Evolutionary conservation across 1,284 basidiomycete genomes (phyloP).

Genomic region (Marasmius sp.): DNA sequence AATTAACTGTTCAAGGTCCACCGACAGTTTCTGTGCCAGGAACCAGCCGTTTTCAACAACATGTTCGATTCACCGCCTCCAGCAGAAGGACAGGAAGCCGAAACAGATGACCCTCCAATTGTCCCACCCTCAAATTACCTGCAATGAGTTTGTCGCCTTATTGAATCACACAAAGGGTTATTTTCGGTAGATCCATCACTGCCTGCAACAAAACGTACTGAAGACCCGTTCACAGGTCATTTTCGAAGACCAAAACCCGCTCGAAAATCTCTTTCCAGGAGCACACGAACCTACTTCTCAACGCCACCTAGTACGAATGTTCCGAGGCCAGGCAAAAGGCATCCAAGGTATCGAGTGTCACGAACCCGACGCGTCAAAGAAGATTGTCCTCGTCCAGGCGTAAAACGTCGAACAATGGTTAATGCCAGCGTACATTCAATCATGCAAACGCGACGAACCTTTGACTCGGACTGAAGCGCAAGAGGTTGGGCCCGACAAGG

Average conservation of each 20-base stretch:
- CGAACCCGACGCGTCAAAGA: background rate
- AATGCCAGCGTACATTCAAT: constrained; percentile 7
- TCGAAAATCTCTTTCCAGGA: constrained; percentile 1
- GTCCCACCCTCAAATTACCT: constrained; percentile 3
- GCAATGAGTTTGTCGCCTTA: constrained; percentile 2
- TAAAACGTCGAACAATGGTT: constrained; percentile 9
- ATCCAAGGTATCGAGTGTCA: constrained; percentile 3
- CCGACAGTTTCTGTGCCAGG: background rate
- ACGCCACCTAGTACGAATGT: constrained; percentile 2
- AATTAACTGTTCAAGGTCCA: background rate
- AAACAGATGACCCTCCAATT: background rate
- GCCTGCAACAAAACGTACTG: background rate
- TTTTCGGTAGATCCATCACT: too few species aligned
- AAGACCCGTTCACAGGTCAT: background rate
- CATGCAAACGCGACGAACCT: constrained; percentile 7
- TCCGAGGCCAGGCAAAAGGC: constrained; percentile 3
- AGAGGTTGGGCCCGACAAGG: constrained; percentile 2
- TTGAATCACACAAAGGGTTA: constrained; percentile 7
- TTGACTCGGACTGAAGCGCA: constrained; percentile 1
- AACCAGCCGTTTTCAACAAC: background rate
- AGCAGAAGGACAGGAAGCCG: background rate
- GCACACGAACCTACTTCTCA: constrained; percentile 7
- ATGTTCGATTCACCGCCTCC: background rate
- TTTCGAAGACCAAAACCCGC: constrained; percentile 2
- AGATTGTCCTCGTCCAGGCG: constrained; percentile 6